Evolutionary conservation across 768 basidiomycete genomes (phyloP).

Genomic region (Amanita pallidorosea): DNA sequence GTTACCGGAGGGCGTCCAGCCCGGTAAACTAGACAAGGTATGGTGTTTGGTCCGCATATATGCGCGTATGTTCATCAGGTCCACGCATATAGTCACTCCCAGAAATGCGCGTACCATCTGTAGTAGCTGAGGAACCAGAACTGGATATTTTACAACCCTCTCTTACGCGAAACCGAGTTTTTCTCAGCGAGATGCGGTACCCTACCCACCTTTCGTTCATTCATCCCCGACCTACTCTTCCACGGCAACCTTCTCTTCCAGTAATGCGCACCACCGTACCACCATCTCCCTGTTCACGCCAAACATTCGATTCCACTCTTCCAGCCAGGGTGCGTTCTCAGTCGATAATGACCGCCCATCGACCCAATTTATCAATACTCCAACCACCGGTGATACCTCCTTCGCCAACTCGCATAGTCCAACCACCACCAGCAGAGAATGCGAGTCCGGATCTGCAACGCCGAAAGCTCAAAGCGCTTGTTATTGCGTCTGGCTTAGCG

Average conservation of each 20-base stretch:
- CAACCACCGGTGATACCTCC: background rate
- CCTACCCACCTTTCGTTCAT: background rate
- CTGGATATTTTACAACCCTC: background rate
- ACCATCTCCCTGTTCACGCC: background rate
- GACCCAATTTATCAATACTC: background rate
- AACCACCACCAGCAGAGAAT: background rate
- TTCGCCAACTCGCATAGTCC: background rate
- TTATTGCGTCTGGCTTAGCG: slow-evolving; percentile 5
- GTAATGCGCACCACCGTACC: background rate
- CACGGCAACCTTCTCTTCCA: slow-evolving; percentile 5
- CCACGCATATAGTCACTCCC: background rate
- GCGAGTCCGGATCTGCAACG: background rate
- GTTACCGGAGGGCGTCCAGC: background rate
- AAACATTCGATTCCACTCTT: background rate
- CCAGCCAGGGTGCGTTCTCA: background rate
- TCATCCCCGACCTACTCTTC: background rate
- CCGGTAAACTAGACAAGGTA: slow-evolving; percentile 1
- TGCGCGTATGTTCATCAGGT: background rate
- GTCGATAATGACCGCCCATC: background rate
- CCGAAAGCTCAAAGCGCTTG: slow-evolving; percentile 5
- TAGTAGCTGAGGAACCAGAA: background rate
- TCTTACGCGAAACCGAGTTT: background rate
- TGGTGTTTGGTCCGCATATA: background rate
- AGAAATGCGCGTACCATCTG: background rate
- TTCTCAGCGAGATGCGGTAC: background rate